A percentile compares a stretch with the other conserved stretches of the same genome.
Conservation (phyloP, 179 eudicot genomes). For the Silene noctiflora region DNA sequence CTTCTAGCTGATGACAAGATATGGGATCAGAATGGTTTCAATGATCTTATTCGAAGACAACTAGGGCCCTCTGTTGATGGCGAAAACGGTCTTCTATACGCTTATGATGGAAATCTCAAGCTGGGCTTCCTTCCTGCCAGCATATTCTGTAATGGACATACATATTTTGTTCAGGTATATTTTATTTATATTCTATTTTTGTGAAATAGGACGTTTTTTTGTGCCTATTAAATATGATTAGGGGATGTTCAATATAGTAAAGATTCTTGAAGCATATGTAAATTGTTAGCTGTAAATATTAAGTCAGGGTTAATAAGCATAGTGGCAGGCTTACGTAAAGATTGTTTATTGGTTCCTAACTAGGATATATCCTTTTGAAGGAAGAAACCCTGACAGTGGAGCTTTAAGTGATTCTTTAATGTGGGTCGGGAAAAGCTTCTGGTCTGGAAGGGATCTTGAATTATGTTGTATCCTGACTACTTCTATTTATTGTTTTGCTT, state of each 20-base stretch:
- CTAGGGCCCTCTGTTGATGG: conserved; percentile 93
- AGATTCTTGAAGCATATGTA: not conserved
- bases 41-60: conserved; percentile 68
- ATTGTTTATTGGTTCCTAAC: too few species aligned
- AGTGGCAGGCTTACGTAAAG: not conserved
- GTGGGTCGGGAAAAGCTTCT: too few species aligned
- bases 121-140: conserved; percentile 94
- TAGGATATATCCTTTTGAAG: too few species aligned
- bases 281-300: not conserved
- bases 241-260: not conserved
- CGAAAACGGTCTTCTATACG: conserved; percentile 84
- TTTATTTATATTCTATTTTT: not conserved
- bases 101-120: conserved; percentile 90
- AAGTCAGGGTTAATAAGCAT: not conserved
- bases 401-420: too few species aligned
- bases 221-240: not conserved
- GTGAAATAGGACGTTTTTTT: not conserved
- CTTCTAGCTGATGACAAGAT: conserved; percentile 80
- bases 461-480: not conserved
- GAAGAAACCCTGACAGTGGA: too few species aligned
- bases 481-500: not conserved
- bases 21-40: conserved; percentile 99
- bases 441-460: not conserved
- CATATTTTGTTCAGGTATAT: conserved; percentile 91
- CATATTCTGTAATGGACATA: conserved; percentile 95